Evolutionary conservation across 768 basidiomycete species (phyloP), one percentile per base, ranked within the genome.

Genomic region (Cystobasidiopsis lactophilus): DNA sequence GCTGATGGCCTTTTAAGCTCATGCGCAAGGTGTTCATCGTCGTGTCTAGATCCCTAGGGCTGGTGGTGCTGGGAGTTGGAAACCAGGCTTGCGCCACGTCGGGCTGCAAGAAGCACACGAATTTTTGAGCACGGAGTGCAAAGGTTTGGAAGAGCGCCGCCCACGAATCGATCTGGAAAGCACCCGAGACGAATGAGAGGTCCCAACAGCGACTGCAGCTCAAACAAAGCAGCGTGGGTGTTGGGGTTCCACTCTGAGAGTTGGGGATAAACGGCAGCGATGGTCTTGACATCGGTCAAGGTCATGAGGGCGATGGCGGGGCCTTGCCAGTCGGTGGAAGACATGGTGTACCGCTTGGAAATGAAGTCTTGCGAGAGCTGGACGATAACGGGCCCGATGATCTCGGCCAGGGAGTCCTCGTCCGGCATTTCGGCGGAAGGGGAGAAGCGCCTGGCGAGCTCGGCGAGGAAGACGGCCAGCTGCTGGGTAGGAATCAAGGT

Each of bases 1-100:
- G 64, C 71, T 74, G 57, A n/a, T 41, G 4, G n/a, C 11, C 19
- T 1, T 23, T 3, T 64, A 68, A 69, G 5, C 85, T 88, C 7
- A 78, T 78, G n/a, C 89, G 73, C 31, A 98, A 71, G 65, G 82
- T 89, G 5, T 79, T 74, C 60, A 78, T 80, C 2, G 86, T 80
- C 0, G 85, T 79, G 24, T 88, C 78, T 18, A 91, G 69, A 59
- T 91, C 85, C 16, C 71, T 73, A 13, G 74, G 71, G 31, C 75
- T 72, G 38, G 83, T 75, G 51, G 79, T 78, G n/a, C 78, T 77
- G 0, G 83, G 77, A 29, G 89, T 79, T 0, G 84, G 77, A 67
- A 93, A 96, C 63, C 89, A 93, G 0, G 76, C 11, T 68, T 68
- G 10, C 84, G 84, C 89, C 89, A 60, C 26, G 48, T 57, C 48